Base-by-base conservation (phyloP, 129 eudicot genomes). In the Ambrosia trifida region DNA sequence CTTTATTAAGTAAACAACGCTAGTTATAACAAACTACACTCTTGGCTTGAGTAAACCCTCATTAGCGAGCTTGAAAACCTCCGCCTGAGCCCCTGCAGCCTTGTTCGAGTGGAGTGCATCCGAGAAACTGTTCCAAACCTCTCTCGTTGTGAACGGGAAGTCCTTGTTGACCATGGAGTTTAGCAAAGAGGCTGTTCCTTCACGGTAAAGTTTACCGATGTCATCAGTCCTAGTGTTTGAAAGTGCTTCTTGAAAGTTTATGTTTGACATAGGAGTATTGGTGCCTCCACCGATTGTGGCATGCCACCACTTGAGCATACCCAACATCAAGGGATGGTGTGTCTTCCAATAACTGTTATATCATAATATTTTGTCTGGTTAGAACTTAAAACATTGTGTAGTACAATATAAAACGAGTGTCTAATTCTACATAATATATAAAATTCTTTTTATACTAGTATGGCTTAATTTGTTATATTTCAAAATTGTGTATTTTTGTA, bases 31-130 rank as follows among this genome's bases (percentile, higher is more conserved):
- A 11, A 20, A 64, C 64, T 72, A 86, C 45, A 41, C 73, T 63
- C 82, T 76, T 53, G 86, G 87, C 75, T 81, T 83, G 53, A 79
- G 72, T 11, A 59, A 76, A 45, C 93, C 92, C 81, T 94, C 96
- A n/a, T 94, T 94, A 3, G 98, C 98, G 19, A 76, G 77, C 85
- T 73, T 87, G 82, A 94, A 94, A 62, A 89, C 80, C 28, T 68
- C 46, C 30, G 98, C 98, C 69, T 94, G 98, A 41, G 88, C 68
- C 17, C 90, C 77, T 0, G 96, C 98, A 31, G 75, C 90, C 68
- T 87, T 76, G 83, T 82, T 75, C 2, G 96, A 89, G 69, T 72
- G 46, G 13, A 94, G 84, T 13, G 86, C 82, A 3, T 77, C 78
- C 40, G 84, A 75, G 51, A 94, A 89, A 64, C 86, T 82, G 49